Evolutionary conservation across 805 yeast species (phyloP), one percentile per base, ranked within the genome.

Genomic region (Cyberlindnera maclurae): DNA sequence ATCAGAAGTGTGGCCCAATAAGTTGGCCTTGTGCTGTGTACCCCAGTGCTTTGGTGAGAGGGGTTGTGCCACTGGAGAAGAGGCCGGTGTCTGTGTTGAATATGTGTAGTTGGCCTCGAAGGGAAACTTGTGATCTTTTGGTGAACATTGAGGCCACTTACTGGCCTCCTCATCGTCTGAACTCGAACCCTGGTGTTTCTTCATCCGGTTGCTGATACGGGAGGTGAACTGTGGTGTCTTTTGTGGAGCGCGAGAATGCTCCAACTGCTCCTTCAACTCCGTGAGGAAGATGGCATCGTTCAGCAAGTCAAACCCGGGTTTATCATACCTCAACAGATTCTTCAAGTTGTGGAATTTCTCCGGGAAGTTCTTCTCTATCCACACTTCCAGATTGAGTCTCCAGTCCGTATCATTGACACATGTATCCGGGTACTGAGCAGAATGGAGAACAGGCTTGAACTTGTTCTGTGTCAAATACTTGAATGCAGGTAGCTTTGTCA

Each of bases 341-440:
- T 62, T 62, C 51, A 66, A 64, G 39, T 60, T 62, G 42, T 57
- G 59, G 48, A 64, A 63, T 26, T 58, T 57, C 43, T 61, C 61
- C 17, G 63, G 63, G 47, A 67, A 64, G 40, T 64, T 65, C 44
- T 60, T 64, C 37, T 65, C 64, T 29, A 69, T 52, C 58, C 67
- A 63, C n/a, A 57, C 47, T 29, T 62, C 64, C 39, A 67, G 55
- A 44, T 62, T 60, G 34, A 61, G 59, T 47, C 73, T 61, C 75
- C 75, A 70, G 45, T 64, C 68, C 22, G 60, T 60, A 43, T 68
- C 68, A 42, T 63, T 64, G 33, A 60, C 49, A 29, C 62, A 61
- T 28, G 67, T 57, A 33, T 60, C 61, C 41, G 59, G 59, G 36
- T 52, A 54, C 15, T 52, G 49, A 26, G 49, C 29, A 2, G 57